phyloP scores from a whole-genome alignment of 2,329 filamentous ascomycete genomes.

The Bipolaris oryzae region DNA sequence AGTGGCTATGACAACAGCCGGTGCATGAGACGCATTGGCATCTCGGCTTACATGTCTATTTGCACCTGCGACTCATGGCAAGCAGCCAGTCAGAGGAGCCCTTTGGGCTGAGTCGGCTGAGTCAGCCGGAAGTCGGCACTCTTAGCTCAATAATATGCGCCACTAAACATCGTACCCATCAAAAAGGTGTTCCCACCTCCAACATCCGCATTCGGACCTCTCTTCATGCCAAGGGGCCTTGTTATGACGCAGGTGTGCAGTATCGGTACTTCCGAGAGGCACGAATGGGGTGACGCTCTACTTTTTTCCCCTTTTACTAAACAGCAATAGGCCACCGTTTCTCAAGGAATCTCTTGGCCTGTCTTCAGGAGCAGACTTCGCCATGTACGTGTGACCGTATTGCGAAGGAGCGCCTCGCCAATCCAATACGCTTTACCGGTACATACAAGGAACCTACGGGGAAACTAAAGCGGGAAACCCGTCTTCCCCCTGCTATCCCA shows the following conservation, averaged over 20 bases:
- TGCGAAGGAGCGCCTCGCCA: conserved; percentile 5
- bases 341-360: background rate
- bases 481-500: conserved; percentile 7
- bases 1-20: background rate
- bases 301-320: background rate
- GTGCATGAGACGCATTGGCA: background rate
- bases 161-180: conserved; percentile 5
- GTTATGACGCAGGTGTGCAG: conserved; percentile 17
- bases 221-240: conserved; percentile 14
- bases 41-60: background rate
- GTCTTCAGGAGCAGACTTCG: conserved; percentile 8
- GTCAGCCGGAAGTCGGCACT: conserved; percentile 16
- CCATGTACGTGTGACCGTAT: background rate
- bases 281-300: conserved; percentile 1
- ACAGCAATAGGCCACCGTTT: background rate
- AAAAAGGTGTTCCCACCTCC: conserved; percentile 5
- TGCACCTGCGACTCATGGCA: background rate
- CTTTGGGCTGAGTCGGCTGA: conserved; percentile 5
- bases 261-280: conserved; percentile 5
- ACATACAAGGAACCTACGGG: conserved; percentile 4
- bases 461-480: conserved; percentile 14
- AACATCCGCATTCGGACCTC: conserved; percentile 7
- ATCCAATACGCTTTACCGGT: conserved; percentile 9
- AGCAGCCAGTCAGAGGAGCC: background rate
- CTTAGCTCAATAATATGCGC: conserved; percentile 1